Evolutionary conservation across 2,329 filamentous ascomycete species (phyloP).

Genomic region (Pseudopyrenochaeta lycopersici): DNA sequence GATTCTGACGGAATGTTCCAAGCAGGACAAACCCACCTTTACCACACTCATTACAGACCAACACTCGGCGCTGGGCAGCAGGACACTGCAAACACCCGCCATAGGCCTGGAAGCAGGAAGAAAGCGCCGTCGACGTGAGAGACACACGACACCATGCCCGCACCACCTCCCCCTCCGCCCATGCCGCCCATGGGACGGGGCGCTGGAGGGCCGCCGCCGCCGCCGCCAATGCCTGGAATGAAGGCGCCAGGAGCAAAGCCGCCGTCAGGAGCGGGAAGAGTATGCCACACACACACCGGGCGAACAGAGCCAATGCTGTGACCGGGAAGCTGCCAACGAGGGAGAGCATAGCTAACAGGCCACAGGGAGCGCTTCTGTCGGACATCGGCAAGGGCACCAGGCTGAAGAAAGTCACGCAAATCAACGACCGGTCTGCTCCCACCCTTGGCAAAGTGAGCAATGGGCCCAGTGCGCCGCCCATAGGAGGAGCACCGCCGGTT

Average conservation of each 20-base stretch:
- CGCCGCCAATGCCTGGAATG: slow-evolving; percentile 47
- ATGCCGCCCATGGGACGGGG: slow-evolving; percentile 50
- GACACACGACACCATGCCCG: slow-evolving; percentile 40
- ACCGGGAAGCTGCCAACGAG: slow-evolving; percentile 2
- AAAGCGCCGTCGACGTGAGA: background rate
- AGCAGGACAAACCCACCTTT: slow-evolving; percentile 17
- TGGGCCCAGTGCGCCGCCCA: slow-evolving; percentile 66
- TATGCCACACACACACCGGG: slow-evolving; percentile 23
- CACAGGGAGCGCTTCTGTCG: slow-evolving; percentile 81
- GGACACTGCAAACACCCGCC: slow-evolving; percentile 9
- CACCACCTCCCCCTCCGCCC: slow-evolving; percentile 48
- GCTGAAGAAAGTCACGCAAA: slow-evolving; percentile 81
- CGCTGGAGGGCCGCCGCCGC: slow-evolving; percentile 47
- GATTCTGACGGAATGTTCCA: slow-evolving; percentile 17
- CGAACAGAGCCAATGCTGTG: background rate
- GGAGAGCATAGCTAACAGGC: slow-evolving; percentile 34
- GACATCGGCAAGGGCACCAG: slow-evolving; percentile 85
- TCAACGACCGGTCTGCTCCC: slow-evolving; percentile 92
- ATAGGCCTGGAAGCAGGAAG: slow-evolving; percentile 1
- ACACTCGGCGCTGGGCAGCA: slow-evolving; percentile 26
- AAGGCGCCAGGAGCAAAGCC: slow-evolving; percentile 44
- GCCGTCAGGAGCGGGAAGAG: slow-evolving; percentile 45
- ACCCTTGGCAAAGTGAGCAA: slow-evolving; percentile 66
- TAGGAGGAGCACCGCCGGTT: slow-evolving; percentile 83
- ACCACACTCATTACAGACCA: slow-evolving; percentile 26